phyloP scores from a whole-genome alignment of 2,329 filamentous ascomycete species.

The Pseudopithomyces chartarum region DNA sequence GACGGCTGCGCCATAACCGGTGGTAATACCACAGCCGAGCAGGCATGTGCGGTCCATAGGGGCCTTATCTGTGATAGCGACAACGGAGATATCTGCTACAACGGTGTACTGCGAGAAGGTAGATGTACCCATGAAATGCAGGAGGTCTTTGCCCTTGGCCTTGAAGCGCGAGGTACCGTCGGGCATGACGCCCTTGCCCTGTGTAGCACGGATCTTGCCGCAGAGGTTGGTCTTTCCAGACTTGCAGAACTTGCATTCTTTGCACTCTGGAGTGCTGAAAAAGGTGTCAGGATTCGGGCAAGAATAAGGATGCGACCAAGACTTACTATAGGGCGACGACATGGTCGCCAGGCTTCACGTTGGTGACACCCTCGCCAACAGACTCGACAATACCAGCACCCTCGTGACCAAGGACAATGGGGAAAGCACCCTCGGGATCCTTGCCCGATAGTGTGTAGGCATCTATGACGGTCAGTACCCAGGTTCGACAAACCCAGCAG shows the following conservation, averaged over 20 bases:
- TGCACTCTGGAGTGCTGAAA: slow-evolving; percentile 88
- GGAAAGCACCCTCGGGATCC: slow-evolving; percentile 77
- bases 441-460: slow-evolving; percentile 77
- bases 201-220: slow-evolving; percentile 97
- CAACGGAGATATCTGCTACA: slow-evolving; percentile 96
- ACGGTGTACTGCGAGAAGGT: slow-evolving; percentile 99
- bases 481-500: background rate
- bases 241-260: slow-evolving; percentile 99
- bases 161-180: slow-evolving; percentile 95
- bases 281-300: slow-evolving; percentile 21
- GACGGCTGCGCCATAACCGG: slow-evolving; percentile 92
- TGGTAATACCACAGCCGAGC: slow-evolving; percentile 97
- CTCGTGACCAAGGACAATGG: slow-evolving; percentile 50
- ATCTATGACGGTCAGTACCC: slow-evolving; percentile 28
- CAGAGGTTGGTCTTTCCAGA: slow-evolving; percentile 99
- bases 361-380: slow-evolving; percentile 91
- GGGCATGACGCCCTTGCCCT: slow-evolving; percentile 95
- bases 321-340: slow-evolving; percentile 60
- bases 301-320: background rate
- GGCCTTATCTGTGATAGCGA: slow-evolving; percentile 86
- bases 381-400: slow-evolving; percentile 50
- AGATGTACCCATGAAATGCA: slow-evolving; percentile 99
- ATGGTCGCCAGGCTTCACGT: slow-evolving; percentile 90
- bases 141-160: slow-evolving; percentile 90
- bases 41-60: slow-evolving; percentile 96